Conservation (phyloP, 2,329 filamentous ascomycete genomes). For the Trichoderma atrobrunneum region DNA sequence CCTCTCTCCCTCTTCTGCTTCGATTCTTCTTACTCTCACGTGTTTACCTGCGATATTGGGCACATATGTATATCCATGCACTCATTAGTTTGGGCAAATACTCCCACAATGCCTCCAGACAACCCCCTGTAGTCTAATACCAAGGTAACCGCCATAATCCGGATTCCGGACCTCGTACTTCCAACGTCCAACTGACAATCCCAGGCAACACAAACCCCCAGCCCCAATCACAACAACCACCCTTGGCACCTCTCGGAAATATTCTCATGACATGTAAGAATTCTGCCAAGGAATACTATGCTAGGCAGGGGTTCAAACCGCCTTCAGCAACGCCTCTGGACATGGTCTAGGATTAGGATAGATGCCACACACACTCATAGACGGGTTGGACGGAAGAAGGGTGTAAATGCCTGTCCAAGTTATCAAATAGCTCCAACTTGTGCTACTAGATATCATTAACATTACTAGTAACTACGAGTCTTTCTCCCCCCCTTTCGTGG, state of each 20-base stretch:
- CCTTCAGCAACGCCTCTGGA: not conserved
- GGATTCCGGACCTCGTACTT: not conserved
- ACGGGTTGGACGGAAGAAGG: not conserved
- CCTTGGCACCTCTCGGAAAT: not conserved
- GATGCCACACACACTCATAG: not conserved
- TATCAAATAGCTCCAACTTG: not conserved
- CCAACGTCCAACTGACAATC: not conserved
- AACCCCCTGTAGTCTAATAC: not conserved
- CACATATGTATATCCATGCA: not conserved
- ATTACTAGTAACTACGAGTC: not conserved
- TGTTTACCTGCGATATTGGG: no score
- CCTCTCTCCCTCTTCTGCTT: not conserved
- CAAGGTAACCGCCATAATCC: not conserved
- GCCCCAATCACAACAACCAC: not conserved
- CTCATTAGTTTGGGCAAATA: not conserved
- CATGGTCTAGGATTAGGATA: not conserved
- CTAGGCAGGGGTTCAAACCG: not conserved
- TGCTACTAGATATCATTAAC: not conserved
- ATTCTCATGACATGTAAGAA: not conserved
- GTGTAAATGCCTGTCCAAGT: not conserved
- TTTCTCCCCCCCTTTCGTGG: not conserved
- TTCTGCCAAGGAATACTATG: not conserved
- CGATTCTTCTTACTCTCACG: not conserved
- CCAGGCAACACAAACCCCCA: not conserved
- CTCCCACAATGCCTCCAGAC: not conserved